Percentiles rank a stretch among this genome's conserved stretches.
phyloP scores from a whole-genome alignment of 768 basidiomycete genomes.

The Tubosaeta brunneosetosa region DNA sequence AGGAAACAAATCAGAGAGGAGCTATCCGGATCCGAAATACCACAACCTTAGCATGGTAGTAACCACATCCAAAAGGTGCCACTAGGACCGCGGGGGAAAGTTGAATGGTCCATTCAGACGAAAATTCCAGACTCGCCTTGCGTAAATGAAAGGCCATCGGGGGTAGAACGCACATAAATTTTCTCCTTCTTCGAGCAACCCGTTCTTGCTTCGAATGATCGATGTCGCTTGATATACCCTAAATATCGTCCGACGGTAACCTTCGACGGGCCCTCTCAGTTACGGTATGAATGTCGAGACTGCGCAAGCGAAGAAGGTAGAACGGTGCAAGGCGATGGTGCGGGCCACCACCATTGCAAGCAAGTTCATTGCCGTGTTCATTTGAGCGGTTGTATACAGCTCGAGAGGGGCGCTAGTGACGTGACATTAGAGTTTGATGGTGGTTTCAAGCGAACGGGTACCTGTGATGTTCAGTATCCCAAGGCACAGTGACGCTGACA shows the following conservation, averaged over 20 bases:
- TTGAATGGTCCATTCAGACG: background rate
- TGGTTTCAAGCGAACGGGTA: too few relatives aligned
- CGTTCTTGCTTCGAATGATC: constrained; percentile 3
- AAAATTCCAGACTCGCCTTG: constrained; percentile 7
- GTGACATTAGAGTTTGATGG: too few relatives aligned
- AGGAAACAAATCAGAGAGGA: constrained; percentile 3
- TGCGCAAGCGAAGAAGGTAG: constrained; percentile 6
- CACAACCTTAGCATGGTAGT: background rate
- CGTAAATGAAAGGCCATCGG: constrained; percentile 13
- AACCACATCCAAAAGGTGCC: background rate
- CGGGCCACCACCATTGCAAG: constrained; percentile 1
- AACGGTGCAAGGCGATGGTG: constrained; percentile 6
- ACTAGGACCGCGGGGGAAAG: constrained; percentile 13
- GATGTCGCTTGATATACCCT: background rate
- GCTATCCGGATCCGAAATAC: constrained; percentile 9
- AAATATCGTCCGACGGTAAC: constrained; percentile 5
- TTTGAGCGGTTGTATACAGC: background rate
- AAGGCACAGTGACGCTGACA: too few relatives aligned
- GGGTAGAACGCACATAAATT: constrained; percentile 5
- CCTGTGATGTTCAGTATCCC: too few relatives aligned
- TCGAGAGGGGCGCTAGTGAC: too few relatives aligned
- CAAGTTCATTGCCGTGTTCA: background rate
- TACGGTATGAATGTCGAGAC: constrained; percentile 8
- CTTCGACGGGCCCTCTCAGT: background rate
- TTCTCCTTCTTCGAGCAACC: constrained; percentile 3